Evolutionary conservation across 208 protist genomes (phyloP).

Genomic region (Leishmania martiniquensis): DNA sequence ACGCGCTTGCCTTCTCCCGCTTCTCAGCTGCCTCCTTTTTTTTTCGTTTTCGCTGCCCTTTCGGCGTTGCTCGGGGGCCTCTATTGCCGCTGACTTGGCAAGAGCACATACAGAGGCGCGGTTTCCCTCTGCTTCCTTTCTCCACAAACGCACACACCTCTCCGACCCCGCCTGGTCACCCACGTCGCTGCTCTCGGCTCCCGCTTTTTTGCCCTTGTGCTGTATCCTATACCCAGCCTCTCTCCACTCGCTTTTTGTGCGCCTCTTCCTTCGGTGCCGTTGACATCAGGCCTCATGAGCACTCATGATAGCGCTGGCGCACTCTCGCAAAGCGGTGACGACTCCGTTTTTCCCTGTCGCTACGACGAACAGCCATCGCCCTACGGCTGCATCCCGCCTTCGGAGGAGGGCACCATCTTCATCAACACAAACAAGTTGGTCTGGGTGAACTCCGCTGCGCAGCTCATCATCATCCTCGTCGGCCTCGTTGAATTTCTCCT

Average conservation of each 20-base stretch:
- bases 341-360: constrained; percentile 11
- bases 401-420: constrained; percentile 28
- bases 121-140: not conserved
- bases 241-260: not conserved
- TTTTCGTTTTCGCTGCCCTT: not conserved
- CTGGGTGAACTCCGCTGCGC: constrained; percentile 29
- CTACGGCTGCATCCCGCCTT: constrained; percentile 36
- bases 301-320: not conserved
- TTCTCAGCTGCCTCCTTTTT: not conserved
- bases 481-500: constrained; percentile 35
- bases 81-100: not conserved
- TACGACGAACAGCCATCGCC: constrained; percentile 16
- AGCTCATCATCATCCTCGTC: constrained; percentile 37
- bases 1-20: not conserved
- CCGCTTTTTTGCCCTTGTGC: not conserved
- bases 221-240: not conserved
- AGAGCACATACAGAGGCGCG: not conserved
- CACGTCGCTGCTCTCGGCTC: not conserved
- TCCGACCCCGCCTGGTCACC: not conserved
- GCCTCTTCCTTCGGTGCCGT: not conserved
- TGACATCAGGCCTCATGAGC: not conserved
- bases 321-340: not conserved
- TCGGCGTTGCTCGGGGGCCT: too few relatives aligned
- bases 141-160: not conserved
- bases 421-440: constrained; percentile 37